phyloP scores from a whole-genome alignment of 148 eudicot genomes.

The Rhododendron henanense region DNA sequence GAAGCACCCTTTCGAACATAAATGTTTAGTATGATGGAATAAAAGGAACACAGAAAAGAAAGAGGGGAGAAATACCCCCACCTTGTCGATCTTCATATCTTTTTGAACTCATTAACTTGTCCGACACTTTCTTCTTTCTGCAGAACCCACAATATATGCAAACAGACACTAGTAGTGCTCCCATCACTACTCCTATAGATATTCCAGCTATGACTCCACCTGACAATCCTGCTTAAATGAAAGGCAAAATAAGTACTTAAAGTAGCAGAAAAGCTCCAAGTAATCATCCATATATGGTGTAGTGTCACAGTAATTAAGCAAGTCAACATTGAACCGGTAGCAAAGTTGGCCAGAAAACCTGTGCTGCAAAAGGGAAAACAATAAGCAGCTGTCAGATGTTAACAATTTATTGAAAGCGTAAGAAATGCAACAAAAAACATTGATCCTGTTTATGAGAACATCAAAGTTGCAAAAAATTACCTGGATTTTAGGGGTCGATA shows the following conservation, averaged over 20 bases:
- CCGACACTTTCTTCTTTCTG: conserved; percentile 11
- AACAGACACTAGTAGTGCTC: conserved; percentile 5
- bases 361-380: conserved; percentile 43
- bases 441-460: background rate
- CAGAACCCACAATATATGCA: conserved; percentile 4
- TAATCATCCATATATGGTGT: background rate
- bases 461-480: conserved; percentile 8
- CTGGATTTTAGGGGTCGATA: conserved; percentile 10
- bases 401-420: background rate
- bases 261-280: background rate
- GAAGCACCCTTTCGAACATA: background rate
- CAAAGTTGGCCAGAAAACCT: conserved; percentile 27
- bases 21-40: background rate
- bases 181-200: conserved; percentile 14
- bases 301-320: background rate
- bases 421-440: background rate
- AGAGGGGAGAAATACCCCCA: background rate
- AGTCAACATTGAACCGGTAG: conserved; percentile 14
- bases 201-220: conserved; percentile 21
- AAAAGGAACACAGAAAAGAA: background rate
- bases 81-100: conserved; percentile 11
- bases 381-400: background rate
- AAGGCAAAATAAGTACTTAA: background rate
- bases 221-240: conserved; percentile 12
- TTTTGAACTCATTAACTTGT: background rate